Base-by-base conservation (phyloP, 2,329 filamentous ascomycete genomes). In the Cladosporium velox region DNA sequence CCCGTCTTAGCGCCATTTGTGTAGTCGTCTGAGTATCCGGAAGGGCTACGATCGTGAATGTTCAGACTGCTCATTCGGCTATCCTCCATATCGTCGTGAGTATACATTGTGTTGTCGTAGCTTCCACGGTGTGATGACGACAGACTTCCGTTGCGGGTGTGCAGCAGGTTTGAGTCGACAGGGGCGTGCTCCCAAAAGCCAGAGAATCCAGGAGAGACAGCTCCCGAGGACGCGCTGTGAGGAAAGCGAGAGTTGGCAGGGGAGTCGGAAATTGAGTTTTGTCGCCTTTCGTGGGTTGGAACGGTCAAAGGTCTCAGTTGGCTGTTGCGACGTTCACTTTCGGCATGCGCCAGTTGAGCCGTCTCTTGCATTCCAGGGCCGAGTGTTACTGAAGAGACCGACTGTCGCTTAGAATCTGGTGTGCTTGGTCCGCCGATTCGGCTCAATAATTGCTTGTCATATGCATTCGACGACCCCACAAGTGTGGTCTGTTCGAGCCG, bases 381-480 rank as follows among this genome's bases (percentile, higher is more conserved):
- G 52, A 71, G 72, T 4, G 74, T 76, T 2, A 76, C 51, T 8
- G 76, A 77, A 10, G 74, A 76, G 4, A 77, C 55, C 7, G 76
- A 77, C 35, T 71, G 70, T 59, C 84, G 79, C 21, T 84, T 83
- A 18, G 63, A 65, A 35, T 62, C 57, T 30, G 84, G 83, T 8
- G 86, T 86, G 65, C 84, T 84, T 6, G 85, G 83, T 57, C 86
- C 86, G 35, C 86, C 86, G 66, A 88, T 88, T 70, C 87, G 87
- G 59, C 85, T 87, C 30, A 89, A 76, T 14, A 88, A 77, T 68
- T 87, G 84, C 74, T 88, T 85, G 72, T 89, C 87, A 75, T 88
- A 89, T 35, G 83, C 85, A 72, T 88, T 84, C 28, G 85, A 87
- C 2, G 86, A 87, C 65, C 81, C 82, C 69, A 86, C 82, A 49